Percentiles rank a stretch among this genome's conserved stretches.
Evolutionary conservation across 2,329 filamentous ascomycete genomes (phyloP).

Genomic region (Fusarium drepaniforme): DNA sequence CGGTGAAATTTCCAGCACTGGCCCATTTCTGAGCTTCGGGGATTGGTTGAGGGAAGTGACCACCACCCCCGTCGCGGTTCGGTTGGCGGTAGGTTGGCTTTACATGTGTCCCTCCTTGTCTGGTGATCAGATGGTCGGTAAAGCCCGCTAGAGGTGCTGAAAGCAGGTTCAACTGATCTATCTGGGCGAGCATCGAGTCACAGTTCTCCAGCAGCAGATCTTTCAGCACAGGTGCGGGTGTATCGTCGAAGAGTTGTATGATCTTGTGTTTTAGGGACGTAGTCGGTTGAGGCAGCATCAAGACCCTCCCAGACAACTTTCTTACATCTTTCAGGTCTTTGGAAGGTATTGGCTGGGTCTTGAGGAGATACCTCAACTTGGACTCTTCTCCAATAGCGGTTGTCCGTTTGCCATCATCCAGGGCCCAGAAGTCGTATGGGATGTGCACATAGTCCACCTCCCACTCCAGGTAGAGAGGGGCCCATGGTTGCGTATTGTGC

Average conservation of each 20-base stretch:
- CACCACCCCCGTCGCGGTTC: background rate
- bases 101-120: slow-evolving; percentile 52
- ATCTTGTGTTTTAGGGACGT: slow-evolving; percentile 46
- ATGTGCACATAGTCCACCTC: background rate
- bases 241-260: slow-evolving; percentile 49
- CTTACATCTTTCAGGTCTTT: too few relatives aligned
- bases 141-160: slow-evolving; percentile 51
- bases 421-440: background rate
- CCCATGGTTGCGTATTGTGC: background rate
- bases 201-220: slow-evolving; percentile 24
- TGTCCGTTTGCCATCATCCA: background rate
- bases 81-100: slow-evolving; percentile 48
- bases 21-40: too few relatives aligned
- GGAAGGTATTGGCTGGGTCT: too few relatives aligned
- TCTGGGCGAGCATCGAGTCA: background rate
- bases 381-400: background rate
- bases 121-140: slow-evolving; percentile 48
- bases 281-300: slow-evolving; percentile 56
- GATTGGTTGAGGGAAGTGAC: background rate
- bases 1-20: background rate
- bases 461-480: background rate
- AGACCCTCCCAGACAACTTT: slow-evolving; percentile 48
- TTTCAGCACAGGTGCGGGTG: slow-evolving; percentile 38
- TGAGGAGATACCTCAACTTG: background rate
- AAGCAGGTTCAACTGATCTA: slow-evolving; percentile 34